These are phyloP conservation scores for Cotoneaster glaucophyllus DNA, from an alignment of 306 rosid species.

Conservation along the genomic window DNA sequence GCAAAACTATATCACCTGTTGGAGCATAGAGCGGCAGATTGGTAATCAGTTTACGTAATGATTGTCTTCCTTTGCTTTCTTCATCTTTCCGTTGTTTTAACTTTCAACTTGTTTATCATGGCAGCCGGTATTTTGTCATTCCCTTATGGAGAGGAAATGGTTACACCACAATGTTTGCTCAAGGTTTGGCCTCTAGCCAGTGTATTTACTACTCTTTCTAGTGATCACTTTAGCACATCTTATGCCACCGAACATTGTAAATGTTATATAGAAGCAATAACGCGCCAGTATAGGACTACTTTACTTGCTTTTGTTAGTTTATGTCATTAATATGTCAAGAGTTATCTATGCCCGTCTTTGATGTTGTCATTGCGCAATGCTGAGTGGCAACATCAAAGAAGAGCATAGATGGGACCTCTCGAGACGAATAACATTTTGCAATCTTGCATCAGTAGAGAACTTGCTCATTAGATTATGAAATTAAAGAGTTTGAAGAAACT, in stretches of 20 bases:
- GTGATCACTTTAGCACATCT: background rate
- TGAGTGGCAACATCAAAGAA: background rate
- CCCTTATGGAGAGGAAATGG: constrained; percentile 94
- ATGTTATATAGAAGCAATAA: background rate
- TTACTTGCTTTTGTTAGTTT: background rate
- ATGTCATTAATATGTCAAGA: background rate
- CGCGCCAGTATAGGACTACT: background rate
- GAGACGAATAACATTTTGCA: background rate
- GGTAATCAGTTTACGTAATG: constrained; percentile 39
- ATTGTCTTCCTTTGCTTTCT: background rate
- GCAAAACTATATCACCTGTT: constrained; percentile 69
- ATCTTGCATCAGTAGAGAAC: background rate
- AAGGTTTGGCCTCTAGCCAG: constrained; percentile 47
- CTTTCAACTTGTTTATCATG: constrained; percentile 2
- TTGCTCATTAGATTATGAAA: background rate
- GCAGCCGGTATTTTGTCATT: constrained; percentile 84
- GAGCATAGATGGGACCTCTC: background rate
- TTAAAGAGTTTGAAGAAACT: background rate
- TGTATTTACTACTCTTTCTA: background rate
- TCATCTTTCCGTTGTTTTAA: constrained; percentile 11
- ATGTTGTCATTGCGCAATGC: background rate
- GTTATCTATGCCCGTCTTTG: background rate
- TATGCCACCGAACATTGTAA: background rate
- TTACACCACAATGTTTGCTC: constrained; percentile 78
- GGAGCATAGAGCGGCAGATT: constrained; percentile 75